Evolutionary conservation across 2,329 filamentous ascomycete genomes (phyloP), one percentile per base, ranked within the genome.

Genomic region (Fusarium armeniacum): DNA sequence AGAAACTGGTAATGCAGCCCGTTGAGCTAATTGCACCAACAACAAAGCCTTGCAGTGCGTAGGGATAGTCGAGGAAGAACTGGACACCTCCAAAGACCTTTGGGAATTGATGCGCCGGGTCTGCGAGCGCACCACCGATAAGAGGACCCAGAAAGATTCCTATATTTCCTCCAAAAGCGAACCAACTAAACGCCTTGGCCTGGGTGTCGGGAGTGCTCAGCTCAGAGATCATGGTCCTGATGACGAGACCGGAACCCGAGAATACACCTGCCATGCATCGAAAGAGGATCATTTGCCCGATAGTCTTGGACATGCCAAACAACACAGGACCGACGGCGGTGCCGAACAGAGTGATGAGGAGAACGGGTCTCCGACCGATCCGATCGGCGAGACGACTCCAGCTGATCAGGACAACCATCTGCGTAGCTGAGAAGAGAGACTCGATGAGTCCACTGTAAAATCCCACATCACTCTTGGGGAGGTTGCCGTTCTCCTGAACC

Each of bases 381-480:
- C 86, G 84, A 78, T 96, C 93, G 5, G 81, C 75, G 3, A 81
- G 75, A 12, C 82, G 83, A 51, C 91, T 91, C 90, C 93, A 95
- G 67, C 84, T 81, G 28, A 95, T 86, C 88, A 95, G 93, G 61
- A 94, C 86, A n/a, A 87, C 58, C 85, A 93, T 93, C 78, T 94
- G 92, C 0, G 90, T 91, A 8, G 91, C 80, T 4, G 89, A 92
- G 80, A 94, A 95, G 32, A 93, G 80, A 41, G 87, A 87, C 81
- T 91, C 89, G 76, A 95, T 93, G 15, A 94, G 81, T 3, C 93
- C 93, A 60, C 85, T 88, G 82, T 93, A 95, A 81, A 94, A 95
- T 3, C 93, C 93, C 5, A 93, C 88, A 76, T 93, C 90, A n/a
- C 85, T 80, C 45, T 87, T 81, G 2, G 83, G 77, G 3, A 95